Percentiles rank a stretch among this genome's conserved stretches.
Evolutionary conservation across 2,329 filamentous ascomycete species (phyloP).

Genomic region (Fusarium camptoceras): DNA sequence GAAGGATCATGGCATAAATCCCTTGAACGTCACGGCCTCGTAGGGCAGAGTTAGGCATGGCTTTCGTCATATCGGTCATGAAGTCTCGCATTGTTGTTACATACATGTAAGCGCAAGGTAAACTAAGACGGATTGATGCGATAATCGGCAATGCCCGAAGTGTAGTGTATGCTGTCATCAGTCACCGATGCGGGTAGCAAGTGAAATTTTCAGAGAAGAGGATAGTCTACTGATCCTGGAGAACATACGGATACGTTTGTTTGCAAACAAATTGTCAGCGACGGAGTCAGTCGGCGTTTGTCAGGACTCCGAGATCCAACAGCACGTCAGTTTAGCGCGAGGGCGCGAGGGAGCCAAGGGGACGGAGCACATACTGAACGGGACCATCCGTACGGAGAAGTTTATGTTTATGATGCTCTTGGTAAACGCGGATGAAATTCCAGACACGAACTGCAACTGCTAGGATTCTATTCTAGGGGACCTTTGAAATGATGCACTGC

Average conservation of each 20-base stretch:
- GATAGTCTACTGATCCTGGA: neutral
- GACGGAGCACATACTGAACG: conserved; percentile 7
- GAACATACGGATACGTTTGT: conserved; percentile 8
- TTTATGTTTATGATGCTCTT: conserved; percentile 1
- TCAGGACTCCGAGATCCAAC: conserved; percentile 12
- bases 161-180: conserved; percentile 20
- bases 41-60: conserved; percentile 24
- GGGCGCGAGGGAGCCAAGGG: conserved; percentile 34
- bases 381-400: neutral
- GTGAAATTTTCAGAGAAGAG: neutral
- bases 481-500: conserved; percentile 16
- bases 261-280: conserved; percentile 18
- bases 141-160: conserved; percentile 18
- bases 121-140: conserved; percentile 6
- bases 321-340: conserved; percentile 10
- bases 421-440: conserved; percentile 11
- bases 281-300: conserved; percentile 7
- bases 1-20: conserved; percentile 22
- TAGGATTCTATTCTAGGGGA: conserved; percentile 29
- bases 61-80: conserved; percentile 11
- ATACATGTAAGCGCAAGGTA: conserved; percentile 20
- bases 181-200: conserved; percentile 10
- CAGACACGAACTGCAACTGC: conserved; percentile 18
- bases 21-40: conserved; percentile 14
- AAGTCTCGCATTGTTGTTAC: conserved; percentile 11